Percentiles rank a stretch among this genome's conserved stretches.
phyloP scores from a whole-genome alignment of 192 early-diverging fungal genomes.

The Coemansia sp. region DNA sequence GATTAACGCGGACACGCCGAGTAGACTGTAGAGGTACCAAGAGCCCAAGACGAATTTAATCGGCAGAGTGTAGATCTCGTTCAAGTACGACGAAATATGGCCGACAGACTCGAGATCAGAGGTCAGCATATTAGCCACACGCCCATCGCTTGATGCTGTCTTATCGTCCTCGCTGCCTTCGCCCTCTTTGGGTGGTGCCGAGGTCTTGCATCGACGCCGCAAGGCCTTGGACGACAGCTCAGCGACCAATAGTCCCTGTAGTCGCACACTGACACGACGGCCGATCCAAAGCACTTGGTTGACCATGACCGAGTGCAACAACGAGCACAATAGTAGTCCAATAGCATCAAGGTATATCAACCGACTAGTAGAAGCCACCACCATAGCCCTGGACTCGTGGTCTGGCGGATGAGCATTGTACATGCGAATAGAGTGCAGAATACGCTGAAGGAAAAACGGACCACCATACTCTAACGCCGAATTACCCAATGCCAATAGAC shows the following conservation, averaged over 20 bases:
- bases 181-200: constrained; percentile 13
- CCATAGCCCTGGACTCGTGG: not conserved
- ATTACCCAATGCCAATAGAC: constrained; percentile 38
- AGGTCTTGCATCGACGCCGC: constrained; percentile 57
- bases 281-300: constrained; percentile 71
- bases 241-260: constrained; percentile 61
- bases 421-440: constrained; percentile 58
- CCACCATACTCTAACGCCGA: constrained; percentile 51
- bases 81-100: constrained; percentile 58
- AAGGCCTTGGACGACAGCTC: constrained; percentile 71
- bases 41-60: constrained; percentile 68
- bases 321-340: constrained; percentile 59
- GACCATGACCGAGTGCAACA: constrained; percentile 50
- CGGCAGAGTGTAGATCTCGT: constrained; percentile 66
- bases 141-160: constrained; percentile 56
- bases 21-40: constrained; percentile 67
- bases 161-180: constrained; percentile 41
- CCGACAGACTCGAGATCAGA: constrained; percentile 69
- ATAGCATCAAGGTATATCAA: constrained; percentile 57
- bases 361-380: not conserved
- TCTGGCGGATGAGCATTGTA: constrained; percentile 17
- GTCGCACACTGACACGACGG: constrained; percentile 62
- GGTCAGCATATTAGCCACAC: constrained; percentile 70
- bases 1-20: constrained; percentile 81
- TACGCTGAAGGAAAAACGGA: constrained; percentile 62